Evolutionary conservation across 768 basidiomycete species (phyloP), one percentile per base, ranked within the genome.

Genomic region (Termitomyces titanicus): DNA sequence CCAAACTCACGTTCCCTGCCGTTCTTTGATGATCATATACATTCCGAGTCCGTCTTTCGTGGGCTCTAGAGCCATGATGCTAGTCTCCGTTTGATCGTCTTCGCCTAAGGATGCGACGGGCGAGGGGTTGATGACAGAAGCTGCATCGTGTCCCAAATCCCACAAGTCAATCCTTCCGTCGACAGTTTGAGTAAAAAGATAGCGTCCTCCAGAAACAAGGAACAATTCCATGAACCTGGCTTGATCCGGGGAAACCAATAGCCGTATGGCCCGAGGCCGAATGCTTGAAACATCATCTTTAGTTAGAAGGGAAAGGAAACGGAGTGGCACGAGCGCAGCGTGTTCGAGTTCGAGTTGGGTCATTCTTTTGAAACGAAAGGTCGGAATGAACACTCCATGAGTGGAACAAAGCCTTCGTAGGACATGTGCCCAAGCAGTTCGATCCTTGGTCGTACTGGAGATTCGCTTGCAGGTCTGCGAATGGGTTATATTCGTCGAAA

Each of bases 181-280:
- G 24, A 33, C 40, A 18, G 37, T 49, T 29, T 55, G 54, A 22
- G 54, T 55, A 38, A 55, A 55, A 18, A 55, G 54, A 22, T 47
- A 55, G n/a, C 54, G 54, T 43, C 54, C 54, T 0, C 54, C 54
- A 33, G 54, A 43, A 11, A 55, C 47, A 24, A 55, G 25, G 20
- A 47, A 55, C 35, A 55, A 12, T 35, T 55, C 46, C 31, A 25
- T 43, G 40, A 55, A 55, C 24, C 25, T 53, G 17, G 42, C 52
- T 35, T 45, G 18, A 38, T 39, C 43, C 1, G 43, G 43, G 6
- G 52, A 24, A 29, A 53, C 35, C 35, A 53, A 20, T 11, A 53
- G 18, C 11, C 47, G 46, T 40, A 49, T 55, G 15, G 47, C 46
- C 17, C 35, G 45, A 34, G 54, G 47, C 22, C 47, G 38, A 7